Base-by-base conservation (phyloP, 2,329 filamentous ascomycete genomes). In the Colletotrichum cuscutae region DNA sequence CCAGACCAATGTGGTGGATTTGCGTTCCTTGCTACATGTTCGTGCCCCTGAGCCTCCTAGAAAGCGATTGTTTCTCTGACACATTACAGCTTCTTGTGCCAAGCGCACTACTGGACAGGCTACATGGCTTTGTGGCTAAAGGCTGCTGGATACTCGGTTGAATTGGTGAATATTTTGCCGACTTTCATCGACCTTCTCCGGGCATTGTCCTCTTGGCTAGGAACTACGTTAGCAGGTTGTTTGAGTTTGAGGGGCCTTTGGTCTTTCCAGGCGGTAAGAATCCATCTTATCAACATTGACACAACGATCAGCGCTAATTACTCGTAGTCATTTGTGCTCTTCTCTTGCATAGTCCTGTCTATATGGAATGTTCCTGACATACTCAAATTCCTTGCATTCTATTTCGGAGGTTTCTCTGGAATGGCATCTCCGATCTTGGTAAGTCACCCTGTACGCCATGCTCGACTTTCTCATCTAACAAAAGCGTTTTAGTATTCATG, bases 341-440 rank as follows among this genome's bases (percentile, higher is more conserved):
- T 82, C 49, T 75, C 77, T 3, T 72, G 73, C 8, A 76, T 82
- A 24, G 76, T 81, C 5, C 65, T 81, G 2, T 74, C 77, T 0
- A 71, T 78, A 3, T 81, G 80, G 79, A 75, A 77, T n/a, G 76
- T 81, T 3, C 78, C 79, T 1, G 75, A 78, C 24, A 65, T 61
- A 1, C 72, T 80, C 22, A 81, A 80, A 65, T 81, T 79, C 72
- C 59, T 75, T 28, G 80, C 79, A 4, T 81, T 79, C 61, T 81
- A 81, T 65, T 75, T 79, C n/a, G 76, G 78, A 9, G 78, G 78
- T 13, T 77, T 80, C 52, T 79, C 76, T 2, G 79, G 78, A 49
- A 80, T 79, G 75, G 78, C 79, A 1, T 79, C 79, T 0, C 79
- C 79, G 11, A 80, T 81, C 22, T 73, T 72, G 28, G 60, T 65